Base-by-base conservation (phyloP, 768 basidiomycete genomes). In the Termitomyces sp. region DNA sequence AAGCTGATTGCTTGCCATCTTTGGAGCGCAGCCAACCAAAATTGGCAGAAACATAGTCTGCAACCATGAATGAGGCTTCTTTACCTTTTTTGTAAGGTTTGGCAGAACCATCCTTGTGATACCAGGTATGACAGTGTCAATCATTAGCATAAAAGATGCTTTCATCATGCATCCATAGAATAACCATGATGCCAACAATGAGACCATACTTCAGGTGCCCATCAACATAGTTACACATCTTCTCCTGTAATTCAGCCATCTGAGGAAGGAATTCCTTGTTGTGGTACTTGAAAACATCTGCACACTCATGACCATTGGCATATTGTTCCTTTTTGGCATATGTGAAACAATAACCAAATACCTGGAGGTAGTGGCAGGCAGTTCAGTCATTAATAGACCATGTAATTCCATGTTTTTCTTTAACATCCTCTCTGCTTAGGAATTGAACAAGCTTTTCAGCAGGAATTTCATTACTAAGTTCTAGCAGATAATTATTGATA, bases 201-300 rank as follows among this genome's bases (percentile, higher is more conserved):
- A 27, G 59, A 3, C 36, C 33, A 32, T 56, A 51, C 45, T 62
- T 56, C 1, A 37, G 48, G 16, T 54, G 24, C 9, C 61, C 53
- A 16, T 56, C 40, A 4, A 55, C 42, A 32, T 22, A 64, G 26
- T 30, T 47, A 2, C 42, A n/a, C 24, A 47, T 55, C 30, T 45
- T 44, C 34, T 55, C 42, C 7, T 63, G 52, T 30, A 61, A 40
- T 5, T 46, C 49, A 12, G 56, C 59, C 63, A 62, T 65, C 30
- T 40, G 33, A 5, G 64, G 67, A 18, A 72, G 34, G 62, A 72
- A 76, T 0, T 36, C 32, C 0, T 66, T 36, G 18, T 74, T 57
- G 0, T 65, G 63, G 45, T 78, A 75, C 4, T 55, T 36, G 0
- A 74, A 71, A 0, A 79, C 72, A 64, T 76, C 75, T 0, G 55